phyloP scores from a whole-genome alignment of 768 basidiomycete genomes.

The Gloeophyllum trabeum region DNA sequence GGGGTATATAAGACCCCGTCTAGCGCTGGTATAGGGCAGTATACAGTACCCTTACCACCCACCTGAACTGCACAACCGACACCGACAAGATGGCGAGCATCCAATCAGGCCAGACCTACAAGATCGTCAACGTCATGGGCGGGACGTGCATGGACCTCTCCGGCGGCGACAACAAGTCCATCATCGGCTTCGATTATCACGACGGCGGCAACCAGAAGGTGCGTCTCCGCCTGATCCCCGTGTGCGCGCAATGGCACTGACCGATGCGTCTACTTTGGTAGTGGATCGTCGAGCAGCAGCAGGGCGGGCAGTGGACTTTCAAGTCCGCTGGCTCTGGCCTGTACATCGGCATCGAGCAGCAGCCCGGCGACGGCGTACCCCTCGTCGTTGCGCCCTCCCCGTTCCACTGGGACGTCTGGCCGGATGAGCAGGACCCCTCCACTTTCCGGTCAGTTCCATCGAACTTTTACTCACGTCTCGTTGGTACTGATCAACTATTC shows the following conservation, averaged over 20 bases:
- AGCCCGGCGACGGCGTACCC: slow-evolving; percentile 24
- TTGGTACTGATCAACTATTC: not conserved
- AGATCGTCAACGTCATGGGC: slow-evolving; percentile 37
- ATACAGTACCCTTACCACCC: too few relatives aligned
- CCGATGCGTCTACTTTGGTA: slow-evolving; percentile 10
- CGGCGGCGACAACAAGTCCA: slow-evolving; percentile 33
- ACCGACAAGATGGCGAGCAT: slow-evolving; percentile 8
- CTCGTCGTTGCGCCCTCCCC: slow-evolving; percentile 25
- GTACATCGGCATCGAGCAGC: slow-evolving; percentile 29
- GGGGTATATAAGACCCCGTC: too few relatives aligned
- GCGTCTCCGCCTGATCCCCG: slow-evolving; percentile 2
- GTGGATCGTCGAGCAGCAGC: slow-evolving; percentile 35
- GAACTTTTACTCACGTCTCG: not conserved
- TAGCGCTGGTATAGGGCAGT: too few relatives aligned
- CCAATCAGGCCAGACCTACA: slow-evolving; percentile 27
- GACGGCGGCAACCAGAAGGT: slow-evolving; percentile 39
- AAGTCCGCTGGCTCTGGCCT: slow-evolving; percentile 27
- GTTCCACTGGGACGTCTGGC: slow-evolving; percentile 39
- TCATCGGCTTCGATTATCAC: slow-evolving; percentile 36
- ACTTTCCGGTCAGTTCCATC: slow-evolving; percentile 28
- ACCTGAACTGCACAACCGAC: too few relatives aligned
- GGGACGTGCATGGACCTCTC: slow-evolving; percentile 47
- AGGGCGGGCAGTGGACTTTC: slow-evolving; percentile 27
- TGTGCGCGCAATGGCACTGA: not conserved
- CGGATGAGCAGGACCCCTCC: slow-evolving; percentile 25